Evolutionary conservation across 257 asterid species (phyloP), one percentile per base, ranked within the genome.

Genomic region (Petunia axillaris): DNA sequence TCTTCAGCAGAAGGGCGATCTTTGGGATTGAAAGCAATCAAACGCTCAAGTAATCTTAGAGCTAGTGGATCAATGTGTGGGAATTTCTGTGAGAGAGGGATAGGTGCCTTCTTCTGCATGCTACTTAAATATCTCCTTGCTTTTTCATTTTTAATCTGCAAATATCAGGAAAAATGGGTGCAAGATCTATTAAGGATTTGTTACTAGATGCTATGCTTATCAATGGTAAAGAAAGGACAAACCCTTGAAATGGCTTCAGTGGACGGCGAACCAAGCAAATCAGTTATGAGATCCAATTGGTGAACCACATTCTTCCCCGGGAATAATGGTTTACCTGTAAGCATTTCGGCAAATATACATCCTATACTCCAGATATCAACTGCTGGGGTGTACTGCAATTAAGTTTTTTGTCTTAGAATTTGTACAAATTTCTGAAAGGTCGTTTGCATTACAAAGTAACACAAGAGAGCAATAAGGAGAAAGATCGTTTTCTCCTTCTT

Each of bases 351-450:
- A 87, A 93, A 94, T 85, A 94, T 93, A 84, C 98, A 94, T 84
- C 98, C 98, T 76, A 94, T 88, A 88, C 98, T 93, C 98, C 98
- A 94, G 79, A 93, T 91, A 78, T 94, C 98, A 83, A 93, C 93
- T 74, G 98, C 98, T 36, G 98, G 98, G 53, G 98, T 93, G 82
- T 94, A 94, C 98, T 94, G 96, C 84, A 87, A 85, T 85, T 5
- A 85, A 6, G 63, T 52, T 1, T 54, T 43, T 4, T 43, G 54
- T 53, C 10, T 75, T 13, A 79, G 77, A 78, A 65, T 60, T 62
- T 55, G 46, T 9, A 62, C n/a, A 53, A 78, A 39, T 4, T 48
- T 78, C 60, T 54, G 36, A 46, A 64, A 64, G 63, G 63, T 67
- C 81, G 25, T 63, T 64, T 73, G 63, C 78, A 50, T 73, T 16